Percentiles rank a stretch among this genome's conserved stretches.
Conservation (phyloP, 2,329 filamentous ascomycete species). For the Fusarium longipes region DNA sequence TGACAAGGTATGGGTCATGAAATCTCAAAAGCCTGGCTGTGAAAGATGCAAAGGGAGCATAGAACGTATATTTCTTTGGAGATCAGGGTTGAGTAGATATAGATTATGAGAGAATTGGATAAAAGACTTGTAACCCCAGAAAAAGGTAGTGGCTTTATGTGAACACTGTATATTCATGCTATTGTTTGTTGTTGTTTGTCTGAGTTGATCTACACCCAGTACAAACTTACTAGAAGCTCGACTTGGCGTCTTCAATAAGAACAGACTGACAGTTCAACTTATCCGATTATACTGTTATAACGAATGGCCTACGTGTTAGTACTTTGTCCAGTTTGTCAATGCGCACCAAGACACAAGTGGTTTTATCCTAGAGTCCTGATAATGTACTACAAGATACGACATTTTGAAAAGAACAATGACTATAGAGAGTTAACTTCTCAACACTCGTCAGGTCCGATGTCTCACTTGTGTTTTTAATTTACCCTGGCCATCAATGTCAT, state of each 20-base stretch:
- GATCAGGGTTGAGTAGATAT: constrained; percentile 20
- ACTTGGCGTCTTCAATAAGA: too few relatives aligned
- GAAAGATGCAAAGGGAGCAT: not conserved
- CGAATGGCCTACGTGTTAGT: not conserved
- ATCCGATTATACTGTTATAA: not conserved
- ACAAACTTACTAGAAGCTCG: too few relatives aligned
- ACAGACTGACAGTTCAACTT: not conserved
- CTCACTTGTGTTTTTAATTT: too few relatives aligned
- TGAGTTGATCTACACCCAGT: too few relatives aligned
- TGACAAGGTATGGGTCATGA: constrained; percentile 1
- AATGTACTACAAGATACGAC: not conserved
- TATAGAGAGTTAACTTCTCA: too few relatives aligned
- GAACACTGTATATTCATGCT: too few relatives aligned
- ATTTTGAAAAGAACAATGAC: too few relatives aligned
- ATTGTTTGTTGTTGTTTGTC: too few relatives aligned
- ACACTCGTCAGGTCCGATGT: too few relatives aligned
- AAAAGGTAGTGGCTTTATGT: too few relatives aligned
- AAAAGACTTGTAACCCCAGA: not conserved
- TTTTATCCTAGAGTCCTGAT: not conserved
- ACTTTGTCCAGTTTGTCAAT: too few relatives aligned
- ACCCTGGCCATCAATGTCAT: not conserved
- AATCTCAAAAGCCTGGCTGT: not conserved
- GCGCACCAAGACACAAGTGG: not conserved
- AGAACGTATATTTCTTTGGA: constrained; percentile 7
- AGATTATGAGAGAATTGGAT: constrained; percentile 12